Evolutionary conservation across 108 stramenopile species (phyloP).

Genomic region (Seminavis robusta): DNA sequence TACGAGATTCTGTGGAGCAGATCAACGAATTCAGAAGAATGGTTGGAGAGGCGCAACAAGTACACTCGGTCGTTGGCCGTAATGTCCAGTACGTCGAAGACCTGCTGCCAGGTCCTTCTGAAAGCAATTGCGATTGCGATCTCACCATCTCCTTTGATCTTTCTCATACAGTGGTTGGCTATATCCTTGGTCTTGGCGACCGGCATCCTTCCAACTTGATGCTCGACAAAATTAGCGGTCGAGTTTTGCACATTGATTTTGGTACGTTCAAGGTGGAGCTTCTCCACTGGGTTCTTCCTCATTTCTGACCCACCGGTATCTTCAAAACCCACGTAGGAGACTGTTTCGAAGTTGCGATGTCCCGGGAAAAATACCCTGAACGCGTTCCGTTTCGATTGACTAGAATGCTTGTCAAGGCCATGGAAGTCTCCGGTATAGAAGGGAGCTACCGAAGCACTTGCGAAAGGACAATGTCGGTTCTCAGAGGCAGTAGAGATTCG

Average conservation of each 20-base stretch:
- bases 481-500: slow-evolving; percentile 94
- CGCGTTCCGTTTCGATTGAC: slow-evolving; percentile 98
- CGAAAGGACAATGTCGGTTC: slow-evolving; percentile 93
- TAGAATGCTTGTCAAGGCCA: slow-evolving; percentile 98
- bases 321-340: slow-evolving; percentile 41
- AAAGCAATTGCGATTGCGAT: too few species aligned
- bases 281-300: too few species aligned
- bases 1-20: slow-evolving; percentile 96
- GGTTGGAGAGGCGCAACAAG: slow-evolving; percentile 95
- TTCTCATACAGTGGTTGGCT: too few species aligned
- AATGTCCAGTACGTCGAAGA: too few species aligned
- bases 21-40: slow-evolving; percentile 92
- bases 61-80: slow-evolving; percentile 97
- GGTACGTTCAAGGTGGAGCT: slow-evolving; percentile 36
- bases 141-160: too few species aligned
- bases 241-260: slow-evolving; percentile 95
- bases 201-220: slow-evolving; percentile 92
- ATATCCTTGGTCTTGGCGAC: slow-evolving; percentile 91
- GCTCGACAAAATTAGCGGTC: slow-evolving; percentile 90
- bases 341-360: slow-evolving; percentile 99
- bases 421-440: slow-evolving; percentile 99
- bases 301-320: not conserved
- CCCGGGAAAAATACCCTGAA: slow-evolving; percentile 98
- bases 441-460: slow-evolving; percentile 97
- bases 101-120: too few species aligned